Percentiles rank a stretch among this genome's conserved stretches.
phyloP scores from a whole-genome alignment of 1,139 yeast species.

The Saccharomyces pastorianus region DNA sequence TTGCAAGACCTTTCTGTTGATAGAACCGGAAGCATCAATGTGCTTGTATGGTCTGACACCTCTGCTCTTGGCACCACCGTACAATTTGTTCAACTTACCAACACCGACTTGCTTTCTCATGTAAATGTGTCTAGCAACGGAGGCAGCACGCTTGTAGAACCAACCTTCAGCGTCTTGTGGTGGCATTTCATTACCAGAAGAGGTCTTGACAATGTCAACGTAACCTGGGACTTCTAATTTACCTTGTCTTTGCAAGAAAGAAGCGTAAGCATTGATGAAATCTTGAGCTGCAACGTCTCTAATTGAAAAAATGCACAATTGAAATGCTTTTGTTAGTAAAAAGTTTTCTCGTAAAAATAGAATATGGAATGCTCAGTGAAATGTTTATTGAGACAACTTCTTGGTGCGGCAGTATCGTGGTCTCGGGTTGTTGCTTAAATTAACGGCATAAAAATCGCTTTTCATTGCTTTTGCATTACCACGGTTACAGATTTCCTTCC shows the following conservation, averaged over 20 bases:
- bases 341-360: not conserved
- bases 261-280: slow-evolving; percentile 98
- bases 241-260: slow-evolving; percentile 99
- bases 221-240: slow-evolving; percentile 99
- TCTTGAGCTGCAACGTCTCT: slow-evolving; percentile 99
- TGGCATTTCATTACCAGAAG: slow-evolving; percentile 98
- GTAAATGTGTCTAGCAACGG: slow-evolving; percentile 99
- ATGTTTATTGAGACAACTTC: not conserved
- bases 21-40: slow-evolving; percentile 97
- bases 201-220: slow-evolving; percentile 99
- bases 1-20: slow-evolving; percentile 98
- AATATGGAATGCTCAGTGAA: not conserved
- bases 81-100: slow-evolving; percentile 96
- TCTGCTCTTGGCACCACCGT: slow-evolving; percentile 99
- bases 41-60: slow-evolving; percentile 99
- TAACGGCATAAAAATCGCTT: not conserved
- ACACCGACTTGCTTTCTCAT: slow-evolving; percentile 99
- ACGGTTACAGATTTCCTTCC: not conserved
- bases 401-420: too few relatives aligned
- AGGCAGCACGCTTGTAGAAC: slow-evolving; percentile 99
- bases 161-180: slow-evolving; percentile 99
- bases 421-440: not conserved
- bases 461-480: not conserved
- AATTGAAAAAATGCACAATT: slow-evolving; percentile 31
- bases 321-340: slow-evolving; percentile 18